Evolutionary conservation across 78 protist genomes (phyloP).

Genomic region (Pelomyxa schiedti): DNA sequence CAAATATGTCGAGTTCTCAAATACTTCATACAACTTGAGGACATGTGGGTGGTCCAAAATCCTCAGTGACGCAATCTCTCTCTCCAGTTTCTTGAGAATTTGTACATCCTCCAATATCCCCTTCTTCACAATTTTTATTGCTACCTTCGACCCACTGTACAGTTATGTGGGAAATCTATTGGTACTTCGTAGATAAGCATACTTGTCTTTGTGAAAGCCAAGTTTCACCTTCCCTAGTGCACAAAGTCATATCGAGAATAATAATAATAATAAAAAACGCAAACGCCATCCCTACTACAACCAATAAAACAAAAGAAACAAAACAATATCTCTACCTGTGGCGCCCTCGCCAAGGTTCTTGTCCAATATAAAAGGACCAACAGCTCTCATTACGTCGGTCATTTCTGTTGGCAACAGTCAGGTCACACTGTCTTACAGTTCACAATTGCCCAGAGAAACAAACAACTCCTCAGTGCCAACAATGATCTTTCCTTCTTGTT

Average conservation of each 20-base stretch:
- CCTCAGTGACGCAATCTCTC: slow-evolving; percentile 83
- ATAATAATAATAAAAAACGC: too few species aligned
- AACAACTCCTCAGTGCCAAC: too few species aligned
- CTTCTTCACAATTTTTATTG: slow-evolving; percentile 61
- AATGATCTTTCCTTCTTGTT: too few species aligned
- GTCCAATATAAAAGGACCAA: slow-evolving; percentile 68
- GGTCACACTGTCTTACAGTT: too few species aligned
- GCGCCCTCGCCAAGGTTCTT: slow-evolving; percentile 67
- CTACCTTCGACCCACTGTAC: slow-evolving; percentile 61
- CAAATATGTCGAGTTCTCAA: slow-evolving; percentile 64
- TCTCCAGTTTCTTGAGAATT: slow-evolving; percentile 58
- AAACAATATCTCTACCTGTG: slow-evolving; percentile 3
- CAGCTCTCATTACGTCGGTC: too few species aligned
- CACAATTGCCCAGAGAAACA: too few species aligned
- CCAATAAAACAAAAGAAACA: not conserved
- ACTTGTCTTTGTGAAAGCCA: slow-evolving; percentile 58
- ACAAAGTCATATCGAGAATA: too few species aligned
- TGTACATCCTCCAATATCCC: slow-evolving; percentile 32
- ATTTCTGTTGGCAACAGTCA: too few species aligned
- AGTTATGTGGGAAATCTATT: too few species aligned
- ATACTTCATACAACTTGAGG: slow-evolving; percentile 78
- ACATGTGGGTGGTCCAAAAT: slow-evolving; percentile 80
- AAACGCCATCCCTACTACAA: too few species aligned
- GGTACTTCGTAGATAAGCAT: too few species aligned
- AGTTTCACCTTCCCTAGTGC: slow-evolving; percentile 55